Evolutionary conservation across 2,329 filamentous ascomycete genomes (phyloP).

Genomic region (Teratosphaeria epicoccoides): DNA sequence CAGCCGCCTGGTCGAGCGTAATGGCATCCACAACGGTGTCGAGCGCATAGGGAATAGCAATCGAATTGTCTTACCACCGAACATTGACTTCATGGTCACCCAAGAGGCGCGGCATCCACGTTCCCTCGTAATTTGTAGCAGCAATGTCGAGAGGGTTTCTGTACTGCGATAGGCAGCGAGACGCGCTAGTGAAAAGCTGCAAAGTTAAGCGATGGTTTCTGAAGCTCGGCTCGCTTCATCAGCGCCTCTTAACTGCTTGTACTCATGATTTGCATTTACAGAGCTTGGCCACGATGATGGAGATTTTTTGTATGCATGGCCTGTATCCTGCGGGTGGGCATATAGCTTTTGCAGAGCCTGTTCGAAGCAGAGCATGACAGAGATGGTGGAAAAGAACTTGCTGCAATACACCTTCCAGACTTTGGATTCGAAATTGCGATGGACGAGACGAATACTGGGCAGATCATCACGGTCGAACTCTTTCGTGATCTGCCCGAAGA

Average conservation of each 20-base stretch:
- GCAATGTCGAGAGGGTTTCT: background rate
- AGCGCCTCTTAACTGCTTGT: too few species aligned
- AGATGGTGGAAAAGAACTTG: background rate
- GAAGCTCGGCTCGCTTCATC: background rate
- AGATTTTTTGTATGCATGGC: too few species aligned
- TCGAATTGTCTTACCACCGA: background rate
- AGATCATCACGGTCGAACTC: background rate
- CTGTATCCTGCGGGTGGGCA: background rate
- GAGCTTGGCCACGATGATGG: too few species aligned
- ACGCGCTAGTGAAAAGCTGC: background rate
- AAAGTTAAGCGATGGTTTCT: background rate
- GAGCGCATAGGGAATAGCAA: background rate
- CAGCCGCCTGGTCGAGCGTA: background rate
- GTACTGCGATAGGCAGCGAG: background rate
- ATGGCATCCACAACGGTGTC: background rate
- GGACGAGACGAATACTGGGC: background rate
- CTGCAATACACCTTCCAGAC: background rate
- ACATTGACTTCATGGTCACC: too few species aligned
- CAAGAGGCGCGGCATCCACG: too few species aligned
- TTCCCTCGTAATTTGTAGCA: background rate
- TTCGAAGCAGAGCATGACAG: background rate
- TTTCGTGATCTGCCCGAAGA: constrained; percentile 4
- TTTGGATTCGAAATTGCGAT: background rate
- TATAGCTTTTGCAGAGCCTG: background rate
- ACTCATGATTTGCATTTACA: too few species aligned